Evolutionary conservation across 495 filamentous ascomycete genomes (phyloP).

Genomic region (Hypoxylon intermedium): DNA sequence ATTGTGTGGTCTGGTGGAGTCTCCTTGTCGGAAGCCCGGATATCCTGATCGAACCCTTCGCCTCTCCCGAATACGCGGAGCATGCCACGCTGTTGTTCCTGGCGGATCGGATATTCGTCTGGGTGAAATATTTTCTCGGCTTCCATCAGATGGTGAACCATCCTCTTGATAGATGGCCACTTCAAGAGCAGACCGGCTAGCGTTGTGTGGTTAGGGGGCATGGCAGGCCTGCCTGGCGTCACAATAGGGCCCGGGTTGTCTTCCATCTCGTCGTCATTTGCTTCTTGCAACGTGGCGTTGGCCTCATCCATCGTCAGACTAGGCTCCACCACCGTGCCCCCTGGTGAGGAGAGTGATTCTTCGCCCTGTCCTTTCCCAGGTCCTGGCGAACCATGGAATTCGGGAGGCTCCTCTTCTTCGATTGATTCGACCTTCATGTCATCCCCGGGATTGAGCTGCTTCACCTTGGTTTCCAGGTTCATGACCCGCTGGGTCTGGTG

Average conservation of each 20-base stretch:
- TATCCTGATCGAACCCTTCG: constrained; percentile 65
- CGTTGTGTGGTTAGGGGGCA: constrained; percentile 81
- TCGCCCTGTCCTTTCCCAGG: constrained; percentile 36
- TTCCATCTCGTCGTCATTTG: constrained; percentile 52
- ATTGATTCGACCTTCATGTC: constrained; percentile 43
- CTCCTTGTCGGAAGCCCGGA: constrained; percentile 45
- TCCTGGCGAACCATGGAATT: constrained; percentile 27
- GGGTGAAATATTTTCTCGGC: constrained; percentile 66
- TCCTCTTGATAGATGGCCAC: constrained; percentile 68
- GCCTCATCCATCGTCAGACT: constrained; percentile 42
- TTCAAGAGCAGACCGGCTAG: constrained; percentile 78
- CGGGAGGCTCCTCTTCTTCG: constrained; percentile 38
- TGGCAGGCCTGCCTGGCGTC: constrained; percentile 63
- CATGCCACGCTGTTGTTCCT: constrained; percentile 77
- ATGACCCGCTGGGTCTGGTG: constrained; percentile 33
- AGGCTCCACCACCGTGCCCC: constrained; percentile 38
- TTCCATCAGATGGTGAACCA: constrained; percentile 57
- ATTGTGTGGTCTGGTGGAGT: constrained; percentile 42
- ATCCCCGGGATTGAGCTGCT: constrained; percentile 31
- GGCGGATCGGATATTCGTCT: constrained; percentile 66
- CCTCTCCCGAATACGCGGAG: constrained; percentile 80
- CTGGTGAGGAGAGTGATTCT: constrained; percentile 38
- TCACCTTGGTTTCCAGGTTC: constrained; percentile 34
- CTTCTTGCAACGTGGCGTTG: constrained; percentile 45
- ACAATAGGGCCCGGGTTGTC: constrained; percentile 54